Base-by-base conservation (phyloP, 441 rosid species). In the Brassica hybrid region DNA sequence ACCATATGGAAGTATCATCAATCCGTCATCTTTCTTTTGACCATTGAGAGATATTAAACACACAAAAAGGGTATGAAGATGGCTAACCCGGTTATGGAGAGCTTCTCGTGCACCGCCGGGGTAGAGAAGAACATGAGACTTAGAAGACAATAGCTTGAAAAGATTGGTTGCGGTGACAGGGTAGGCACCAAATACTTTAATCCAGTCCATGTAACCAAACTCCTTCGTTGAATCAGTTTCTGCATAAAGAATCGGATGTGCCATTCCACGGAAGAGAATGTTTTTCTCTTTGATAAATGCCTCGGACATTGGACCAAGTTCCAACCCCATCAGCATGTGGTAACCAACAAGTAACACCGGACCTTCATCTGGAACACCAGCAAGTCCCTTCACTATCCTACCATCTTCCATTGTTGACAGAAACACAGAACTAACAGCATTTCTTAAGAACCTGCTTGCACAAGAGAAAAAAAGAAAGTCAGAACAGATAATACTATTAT, bases 91-190 rank as follows among this genome's bases (percentile, higher is more conserved):
- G 73, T 83, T 27, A 84, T 94, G 99, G 75, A 91, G 86, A 79
- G 94, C 99, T 83, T 94, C 99, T 3, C 94, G 86, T 54, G 86
- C 85, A 66, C 99, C 99, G 1, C 99, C 98, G 1, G 99, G 99
- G 76, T 90, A 94, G 76, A 94, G 97, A 76, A 94, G 86, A 80
- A 91, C 89, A 57, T 93, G 96, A 10, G 97, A 85, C 19, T 93
- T 88, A 41, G 83, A 61, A 36, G 94, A 82, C 23, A 94, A 79
- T 56, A 90, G 87, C 83, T 85, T 94, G 86, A 79, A 94, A 75
- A 94, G 85, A 83, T 89, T 88, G 82, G 81, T 81, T 38, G 89
- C 88, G 0, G 89, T 58, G 43, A 91, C 93, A 59, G 97, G 99
- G 23, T 88, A 80, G 50, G 90, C 92, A 63, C 97, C 99, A 84